Conservation (phyloP, 2,329 filamentous ascomycete genomes). For the Raffaelea deltoideospora region DNA sequence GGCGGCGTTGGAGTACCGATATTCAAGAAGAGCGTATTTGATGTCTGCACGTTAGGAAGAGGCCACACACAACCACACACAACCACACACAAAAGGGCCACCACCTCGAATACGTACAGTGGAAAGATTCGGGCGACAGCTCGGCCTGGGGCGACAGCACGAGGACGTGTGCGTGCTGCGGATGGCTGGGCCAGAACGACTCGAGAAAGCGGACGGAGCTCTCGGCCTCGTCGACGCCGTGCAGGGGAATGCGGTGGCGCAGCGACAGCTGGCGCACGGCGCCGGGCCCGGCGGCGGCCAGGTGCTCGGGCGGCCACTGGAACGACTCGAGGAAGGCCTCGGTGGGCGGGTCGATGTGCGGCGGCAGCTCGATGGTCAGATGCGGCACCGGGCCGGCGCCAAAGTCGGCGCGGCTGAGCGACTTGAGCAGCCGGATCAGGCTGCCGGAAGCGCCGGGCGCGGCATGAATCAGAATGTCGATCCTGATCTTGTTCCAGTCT, state of each 20-base stretch:
- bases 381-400: slow-evolving; percentile 52
- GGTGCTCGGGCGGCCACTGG: slow-evolving; percentile 45
- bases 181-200: slow-evolving; percentile 65
- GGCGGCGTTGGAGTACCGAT: slow-evolving; percentile 48
- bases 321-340: slow-evolving; percentile 48
- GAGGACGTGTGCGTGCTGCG: slow-evolving; percentile 58
- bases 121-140: slow-evolving; percentile 66
- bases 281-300: slow-evolving; percentile 21
- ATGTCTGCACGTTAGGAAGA: slow-evolving; percentile 33
- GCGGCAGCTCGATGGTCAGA: slow-evolving; percentile 72
- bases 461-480: slow-evolving; percentile 78
- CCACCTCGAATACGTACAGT: slow-evolving; percentile 43
- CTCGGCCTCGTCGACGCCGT: slow-evolving; percentile 48
- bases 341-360: slow-evolving; percentile 49
- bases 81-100: no score
- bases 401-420: slow-evolving; percentile 63
- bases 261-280: slow-evolving; percentile 47
- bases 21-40: slow-evolving; percentile 62
- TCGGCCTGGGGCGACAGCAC: slow-evolving; percentile 70
- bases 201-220: slow-evolving; percentile 66
- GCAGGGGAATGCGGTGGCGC: slow-evolving; percentile 54
- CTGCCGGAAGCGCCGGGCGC: slow-evolving; percentile 55
- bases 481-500: slow-evolving; percentile 63
- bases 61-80: not conserved
- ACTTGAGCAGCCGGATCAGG: slow-evolving; percentile 61